Base-by-base conservation (phyloP, 164 flowering plant genomes). In the Aristolochia fimbriata region DNA sequence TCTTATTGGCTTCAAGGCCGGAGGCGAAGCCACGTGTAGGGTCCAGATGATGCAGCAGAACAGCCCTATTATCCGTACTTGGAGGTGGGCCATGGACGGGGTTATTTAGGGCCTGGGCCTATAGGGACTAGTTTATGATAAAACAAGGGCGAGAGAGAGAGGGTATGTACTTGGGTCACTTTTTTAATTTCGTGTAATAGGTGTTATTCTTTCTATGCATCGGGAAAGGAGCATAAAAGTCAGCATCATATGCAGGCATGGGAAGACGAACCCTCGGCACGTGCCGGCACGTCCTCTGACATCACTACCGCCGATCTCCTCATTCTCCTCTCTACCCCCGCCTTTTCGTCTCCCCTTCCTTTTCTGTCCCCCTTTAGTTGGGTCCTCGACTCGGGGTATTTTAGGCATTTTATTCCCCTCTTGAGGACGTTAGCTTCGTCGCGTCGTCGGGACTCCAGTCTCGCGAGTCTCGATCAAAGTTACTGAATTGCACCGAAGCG, bases 281-380 rank as follows among this genome's bases (percentile, higher is more conserved):
- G 64, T 61, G 64, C 64, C 64, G 11, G 47, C 64, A 51, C 64
- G 56, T 60, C 64, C 30, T 53, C 15, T 50, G 64, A 31, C 64
- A 21, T 51, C 62, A 59, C 62, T 11, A 19, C 31, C 63, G 27
- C 63, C 55, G 47, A 19, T 17, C 65, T 33, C 17, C 16, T 56
- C 17, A 5, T 22, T 50, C 20, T n/a, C 22, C 20, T 50, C 53
- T 22, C 12, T 22, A 46, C 11, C 63, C 55, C 11, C 25, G 2
- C 14, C 20, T 3, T 17, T 25, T 31, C 47, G 9, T 16, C 0
- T 16, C 0, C 23, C 15, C 48, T 60, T 2, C 53, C 53, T 12
- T 47, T 47, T 48, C 14, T 47, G n/a, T 31, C 62, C 41, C 16
- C 17, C 15, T 10, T 9, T 8, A 27, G 30, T 10, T 27, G 9